A percentile compares a stretch with the other conserved stretches of the same genome.
Evolutionary conservation across 75 land plant species (phyloP).

Genomic region (Isoetes taiwanensis): DNA sequence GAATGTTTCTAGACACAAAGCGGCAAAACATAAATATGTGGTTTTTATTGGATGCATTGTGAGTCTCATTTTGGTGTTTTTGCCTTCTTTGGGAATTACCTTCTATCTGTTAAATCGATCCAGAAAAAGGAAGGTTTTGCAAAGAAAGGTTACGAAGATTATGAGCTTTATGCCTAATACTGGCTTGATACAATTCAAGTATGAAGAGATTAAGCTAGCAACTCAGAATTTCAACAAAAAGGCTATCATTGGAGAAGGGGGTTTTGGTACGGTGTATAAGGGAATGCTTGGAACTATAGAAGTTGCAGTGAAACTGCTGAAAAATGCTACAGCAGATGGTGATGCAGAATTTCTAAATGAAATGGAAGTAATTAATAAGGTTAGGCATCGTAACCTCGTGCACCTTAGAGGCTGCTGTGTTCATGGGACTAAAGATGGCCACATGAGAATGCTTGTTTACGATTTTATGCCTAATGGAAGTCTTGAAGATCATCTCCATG

Average conservation of each 20-base stretch:
- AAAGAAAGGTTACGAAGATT: background rate
- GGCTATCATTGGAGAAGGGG: constrained; percentile 53
- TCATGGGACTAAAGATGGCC: constrained; percentile 33
- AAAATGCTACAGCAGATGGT: constrained; percentile 16
- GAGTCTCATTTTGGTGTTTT: too few species aligned
- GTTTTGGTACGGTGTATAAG: constrained; percentile 36
- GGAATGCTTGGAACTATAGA: constrained; percentile 10
- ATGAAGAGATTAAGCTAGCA: constrained; percentile 20
- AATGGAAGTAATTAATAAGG: constrained; percentile 29
- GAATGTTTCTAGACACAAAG: too few species aligned
- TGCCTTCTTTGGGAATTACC: too few species aligned
- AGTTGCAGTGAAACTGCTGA: constrained; percentile 22
- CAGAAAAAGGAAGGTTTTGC: too few species aligned
- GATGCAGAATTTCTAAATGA: constrained; percentile 27
- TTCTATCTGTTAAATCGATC: too few species aligned
- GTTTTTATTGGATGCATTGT: too few species aligned
- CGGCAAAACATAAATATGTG: too few species aligned
- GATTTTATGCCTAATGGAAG: constrained; percentile 75
- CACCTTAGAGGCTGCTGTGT: constrained; percentile 68
- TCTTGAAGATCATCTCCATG: constrained; percentile 50
- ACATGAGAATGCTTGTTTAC: constrained; percentile 66
- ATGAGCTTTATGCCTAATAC: constrained; percentile 10
- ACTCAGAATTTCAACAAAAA: constrained; percentile 38
- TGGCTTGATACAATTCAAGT: constrained; percentile 25
- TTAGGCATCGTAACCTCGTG: constrained; percentile 73